Evolutionary conservation across 371 early-diverging fungal species (phyloP).

Genomic region (Apophysomyces sp.): DNA sequence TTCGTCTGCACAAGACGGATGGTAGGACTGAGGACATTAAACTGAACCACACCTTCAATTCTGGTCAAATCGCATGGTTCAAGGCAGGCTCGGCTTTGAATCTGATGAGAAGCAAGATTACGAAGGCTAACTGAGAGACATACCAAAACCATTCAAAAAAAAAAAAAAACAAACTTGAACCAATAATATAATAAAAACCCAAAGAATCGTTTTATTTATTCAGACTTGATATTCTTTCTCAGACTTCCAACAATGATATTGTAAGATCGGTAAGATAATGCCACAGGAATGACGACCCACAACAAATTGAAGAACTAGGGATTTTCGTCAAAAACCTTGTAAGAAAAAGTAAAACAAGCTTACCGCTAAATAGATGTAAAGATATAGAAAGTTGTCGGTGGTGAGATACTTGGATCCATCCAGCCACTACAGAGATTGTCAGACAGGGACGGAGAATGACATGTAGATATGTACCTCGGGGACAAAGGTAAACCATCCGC

Average conservation of each 20-base stretch:
- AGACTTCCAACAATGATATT: background rate
- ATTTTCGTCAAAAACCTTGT: background rate
- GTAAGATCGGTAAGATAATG: slow-evolving; percentile 17
- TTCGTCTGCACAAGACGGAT: slow-evolving; percentile 66
- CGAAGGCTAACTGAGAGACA: background rate
- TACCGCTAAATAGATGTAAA: slow-evolving; percentile 28
- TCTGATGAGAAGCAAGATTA: slow-evolving; percentile 55
- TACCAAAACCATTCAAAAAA: slow-evolving; percentile 2
- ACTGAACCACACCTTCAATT: slow-evolving; percentile 96
- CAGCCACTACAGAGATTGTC: slow-evolving; percentile 20
- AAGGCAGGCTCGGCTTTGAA: slow-evolving; percentile 94
- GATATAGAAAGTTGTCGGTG: slow-evolving; percentile 26
- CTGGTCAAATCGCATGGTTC: slow-evolving; percentile 95
- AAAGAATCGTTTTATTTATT: slow-evolving; percentile 2
- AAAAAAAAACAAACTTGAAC: background rate
- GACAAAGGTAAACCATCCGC: slow-evolving; percentile 38
- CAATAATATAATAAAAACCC: no score
- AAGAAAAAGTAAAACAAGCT: background rate
- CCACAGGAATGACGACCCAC: slow-evolving; percentile 32
- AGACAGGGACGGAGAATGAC: no score
- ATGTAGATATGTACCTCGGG: slow-evolving; percentile 32
- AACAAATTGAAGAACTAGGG: slow-evolving; percentile 33
- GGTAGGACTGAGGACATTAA: slow-evolving; percentile 80
- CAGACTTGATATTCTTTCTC: background rate
- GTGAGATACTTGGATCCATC: slow-evolving; percentile 19